Evolutionary conservation across 768 basidiomycete species (phyloP).

Genomic region (Naganishia vishniacii): DNA sequence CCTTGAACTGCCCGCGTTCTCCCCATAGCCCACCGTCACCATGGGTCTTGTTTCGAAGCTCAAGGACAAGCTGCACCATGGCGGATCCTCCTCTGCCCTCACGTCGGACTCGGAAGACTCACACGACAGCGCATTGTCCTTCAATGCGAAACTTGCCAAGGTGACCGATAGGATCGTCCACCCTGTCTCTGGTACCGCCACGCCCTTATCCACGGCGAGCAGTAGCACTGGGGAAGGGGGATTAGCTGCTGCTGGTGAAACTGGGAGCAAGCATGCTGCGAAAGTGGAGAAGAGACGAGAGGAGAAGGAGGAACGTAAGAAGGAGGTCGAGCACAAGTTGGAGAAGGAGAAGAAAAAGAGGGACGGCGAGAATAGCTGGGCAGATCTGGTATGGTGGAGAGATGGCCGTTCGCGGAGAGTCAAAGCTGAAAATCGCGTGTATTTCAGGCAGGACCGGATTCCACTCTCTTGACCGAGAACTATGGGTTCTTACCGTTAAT

Average conservation of each 20-base stretch:
- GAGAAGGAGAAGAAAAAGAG: constrained; percentile 54
- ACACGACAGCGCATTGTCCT: neutral
- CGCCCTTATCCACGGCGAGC: neutral
- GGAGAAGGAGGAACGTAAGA: constrained; percentile 65
- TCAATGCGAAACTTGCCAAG: neutral
- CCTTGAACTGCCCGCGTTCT: too few species aligned
- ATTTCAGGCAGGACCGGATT: neutral
- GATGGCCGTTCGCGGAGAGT: constrained; percentile 51
- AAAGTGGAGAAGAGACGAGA: constrained; percentile 54
- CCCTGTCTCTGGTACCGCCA: neutral
- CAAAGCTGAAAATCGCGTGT: constrained; percentile 29
- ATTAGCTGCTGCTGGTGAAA: neutral
- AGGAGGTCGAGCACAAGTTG: constrained; percentile 62
- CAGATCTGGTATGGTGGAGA: constrained; percentile 15
- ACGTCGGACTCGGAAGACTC: constrained; percentile 7
- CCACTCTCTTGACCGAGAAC: constrained; percentile 7
- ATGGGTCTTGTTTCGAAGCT: constrained; percentile 17
- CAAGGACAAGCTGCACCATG: constrained; percentile 11
- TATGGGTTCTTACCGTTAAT: constrained; percentile 21
- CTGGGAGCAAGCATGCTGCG: neutral
- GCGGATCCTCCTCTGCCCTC: neutral
- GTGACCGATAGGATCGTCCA: neutral
- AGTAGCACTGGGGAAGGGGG: neutral
- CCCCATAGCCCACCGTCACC: too few species aligned
- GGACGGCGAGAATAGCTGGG: constrained; percentile 12